Conservation (phyloP, 2,329 filamentous ascomycete species). For the Beauveria sp. region DNA sequence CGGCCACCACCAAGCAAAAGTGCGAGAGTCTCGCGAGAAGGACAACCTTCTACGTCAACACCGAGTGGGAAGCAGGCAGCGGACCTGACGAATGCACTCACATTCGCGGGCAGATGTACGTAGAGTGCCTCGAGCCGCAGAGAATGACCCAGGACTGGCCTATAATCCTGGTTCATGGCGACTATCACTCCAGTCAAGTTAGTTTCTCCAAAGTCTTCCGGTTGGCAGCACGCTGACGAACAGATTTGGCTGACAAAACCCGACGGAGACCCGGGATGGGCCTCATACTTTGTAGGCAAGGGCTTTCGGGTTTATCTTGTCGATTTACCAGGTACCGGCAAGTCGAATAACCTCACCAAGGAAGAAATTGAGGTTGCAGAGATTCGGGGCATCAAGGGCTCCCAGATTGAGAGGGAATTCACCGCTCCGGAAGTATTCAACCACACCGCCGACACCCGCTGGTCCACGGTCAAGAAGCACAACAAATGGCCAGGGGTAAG, state of each 20-base stretch:
- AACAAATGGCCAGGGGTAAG: constrained; percentile 33
- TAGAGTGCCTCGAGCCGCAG: constrained; percentile 24
- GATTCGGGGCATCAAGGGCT: constrained; percentile 15
- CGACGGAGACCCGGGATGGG: constrained; percentile 38
- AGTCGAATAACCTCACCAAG: constrained; percentile 22
- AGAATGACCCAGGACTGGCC: constrained; percentile 16
- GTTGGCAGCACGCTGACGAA: background rate
- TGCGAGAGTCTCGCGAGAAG: background rate
- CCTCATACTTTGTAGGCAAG: constrained; percentile 32
- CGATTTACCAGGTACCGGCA: constrained; percentile 34
- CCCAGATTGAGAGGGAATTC: constrained; percentile 22
- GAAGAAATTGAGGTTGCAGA: constrained; percentile 15
- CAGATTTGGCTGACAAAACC: constrained; percentile 39
- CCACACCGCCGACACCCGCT: constrained; percentile 10
- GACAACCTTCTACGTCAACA: constrained; percentile 21
- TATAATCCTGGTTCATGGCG: constrained; percentile 29
- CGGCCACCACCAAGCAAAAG: background rate
- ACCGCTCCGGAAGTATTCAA: constrained; percentile 23
- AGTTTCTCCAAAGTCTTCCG: background rate
- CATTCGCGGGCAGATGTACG: constrained; percentile 26
- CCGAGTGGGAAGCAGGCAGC: constrained; percentile 16
- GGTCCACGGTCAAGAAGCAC: constrained; percentile 23
- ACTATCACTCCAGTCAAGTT: constrained; percentile 28
- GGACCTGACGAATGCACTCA: constrained; percentile 12
- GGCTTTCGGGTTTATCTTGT: constrained; percentile 37